Base-by-base conservation (phyloP, 345 rosid genomes). In the Clausena lansium region DNA sequence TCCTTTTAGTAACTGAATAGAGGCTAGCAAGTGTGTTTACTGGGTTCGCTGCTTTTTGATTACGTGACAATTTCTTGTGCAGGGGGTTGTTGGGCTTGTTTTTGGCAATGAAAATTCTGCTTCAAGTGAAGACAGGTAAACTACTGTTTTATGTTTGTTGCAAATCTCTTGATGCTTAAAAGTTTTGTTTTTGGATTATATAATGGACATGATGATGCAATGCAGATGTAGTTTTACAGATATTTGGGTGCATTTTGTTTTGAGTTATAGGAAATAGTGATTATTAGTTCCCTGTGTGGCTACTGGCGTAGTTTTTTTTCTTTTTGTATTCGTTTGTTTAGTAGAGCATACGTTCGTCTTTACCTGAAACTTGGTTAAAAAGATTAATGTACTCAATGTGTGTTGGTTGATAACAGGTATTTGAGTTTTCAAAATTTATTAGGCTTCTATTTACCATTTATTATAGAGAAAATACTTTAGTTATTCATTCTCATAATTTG, bases 71-170 rank as follows among this genome's bases (percentile, higher is more conserved):
- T 39, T 78, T 80, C 30, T 73, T 81, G 36, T 83, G 62, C 90
- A 96, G 99, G 98, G 98, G 41, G 91, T 96, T 79, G 98, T 96
- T 50, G 98, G 97, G 79, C 88, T 90, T 61, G 97, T 96, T 80
- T 94, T 96, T 64, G 97, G 99, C 32, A 89, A 89, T 71, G 99
- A 92, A 81, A 90, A 89, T 82, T 89, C 92, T 9, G 84, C 87
- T 78, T 90, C 97, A 9, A 86, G 78, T 77, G 98, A 89, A 77
- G 98, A 94, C 71, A 88, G 97, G 99, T 93, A 81, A 62, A 15
- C 27, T 78, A 47, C 39, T 78, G 19, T 72, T 27, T 8, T 54
- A 10, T 19, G n/a, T 15, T 71, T 22, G 25, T 35, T 75, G 9
- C 70, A 19, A 27, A 24, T 2, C 13, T 47, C 63, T 45, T 59